A percentile compares a stretch with the other conserved stretches of the same genome.
These are phyloP conservation scores for Macrocystidia cucumis DNA, from an alignment of 1,284 basidiomycete genomes.

Conservation along the genomic window DNA sequence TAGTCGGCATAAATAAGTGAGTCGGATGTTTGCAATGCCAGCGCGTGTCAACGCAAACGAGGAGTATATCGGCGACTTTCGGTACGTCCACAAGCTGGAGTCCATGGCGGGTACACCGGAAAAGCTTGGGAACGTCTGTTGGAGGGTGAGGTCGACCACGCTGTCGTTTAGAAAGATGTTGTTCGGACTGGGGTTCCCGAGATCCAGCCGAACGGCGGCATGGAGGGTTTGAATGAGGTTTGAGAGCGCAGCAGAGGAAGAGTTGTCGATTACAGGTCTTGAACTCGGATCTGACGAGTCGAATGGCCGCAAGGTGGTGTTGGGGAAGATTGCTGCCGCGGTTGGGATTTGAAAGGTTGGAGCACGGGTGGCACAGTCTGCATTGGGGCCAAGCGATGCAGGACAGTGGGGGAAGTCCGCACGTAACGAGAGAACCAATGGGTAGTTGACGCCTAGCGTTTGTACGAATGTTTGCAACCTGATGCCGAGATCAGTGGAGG, in stretches of 20 bases:
- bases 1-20: conserved; percentile 16
- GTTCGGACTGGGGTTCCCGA: conserved; percentile 15
- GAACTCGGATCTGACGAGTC: conserved; percentile 1
- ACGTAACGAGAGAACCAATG: no score
- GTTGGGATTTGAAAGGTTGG: background rate
- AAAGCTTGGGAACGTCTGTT: conserved; percentile 8
- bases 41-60: conserved; percentile 1
- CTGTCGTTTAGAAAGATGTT: conserved; percentile 16
- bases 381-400: background rate
- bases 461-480: no score
- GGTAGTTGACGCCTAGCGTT: no score
- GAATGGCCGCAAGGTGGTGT: background rate
- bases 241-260: conserved; percentile 6
- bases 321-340: background rate
- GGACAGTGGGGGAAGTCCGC: conserved; percentile 1
- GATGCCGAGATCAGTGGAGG: no score
- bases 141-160: conserved; percentile 8
- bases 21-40: conserved; percentile 16
- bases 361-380: background rate
- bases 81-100: conserved; percentile 1
- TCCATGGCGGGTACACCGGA: background rate
- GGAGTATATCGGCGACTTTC: background rate
- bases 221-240: conserved; percentile 14
- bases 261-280: conserved; percentile 3
- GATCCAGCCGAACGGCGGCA: conserved; percentile 15